phyloP scores from a whole-genome alignment of 1,139 yeast genomes.

The Candida sp. region DNA sequence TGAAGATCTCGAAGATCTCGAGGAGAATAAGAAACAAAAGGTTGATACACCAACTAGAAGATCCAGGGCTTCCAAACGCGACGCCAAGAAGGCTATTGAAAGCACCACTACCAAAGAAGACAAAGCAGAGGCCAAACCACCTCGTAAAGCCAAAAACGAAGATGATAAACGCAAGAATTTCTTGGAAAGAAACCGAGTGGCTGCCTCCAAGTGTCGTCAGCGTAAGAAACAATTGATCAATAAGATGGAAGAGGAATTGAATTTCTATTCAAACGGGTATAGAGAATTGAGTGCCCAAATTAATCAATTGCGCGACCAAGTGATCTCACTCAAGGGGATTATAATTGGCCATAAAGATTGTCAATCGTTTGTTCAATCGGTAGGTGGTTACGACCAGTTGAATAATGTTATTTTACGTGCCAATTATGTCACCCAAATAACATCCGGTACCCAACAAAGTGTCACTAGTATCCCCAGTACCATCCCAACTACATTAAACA shows the following conservation, averaged over 20 bases:
- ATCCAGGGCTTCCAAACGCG: neutral
- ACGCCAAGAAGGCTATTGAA: neutral
- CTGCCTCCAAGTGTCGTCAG: conserved; percentile 94
- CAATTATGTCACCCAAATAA: conserved; percentile 20
- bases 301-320: conserved; percentile 53
- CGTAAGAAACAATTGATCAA: conserved; percentile 87
- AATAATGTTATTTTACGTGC: conserved; percentile 31
- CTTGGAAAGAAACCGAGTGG: conserved; percentile 87
- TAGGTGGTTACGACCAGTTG: conserved; percentile 38
- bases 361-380: conserved; percentile 26
- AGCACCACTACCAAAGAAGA: neutral
- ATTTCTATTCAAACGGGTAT: conserved; percentile 69
- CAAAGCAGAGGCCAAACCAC: neutral
- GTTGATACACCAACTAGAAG: neutral
- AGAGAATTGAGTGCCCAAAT: conserved; percentile 62
- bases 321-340: conserved; percentile 46
- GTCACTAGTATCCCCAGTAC: conserved; percentile 16
- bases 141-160: conserved; percentile 11
- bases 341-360: conserved; percentile 39
- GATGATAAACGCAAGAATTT: conserved; percentile 74
- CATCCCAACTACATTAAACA: conserved; percentile 15
- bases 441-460: conserved; percentile 13
- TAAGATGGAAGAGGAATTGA: conserved; percentile 76
- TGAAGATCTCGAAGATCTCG: conserved; percentile 1
- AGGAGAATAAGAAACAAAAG: conserved; percentile 1